These are phyloP conservation scores for Plectosphaerella cucumerina DNA, from an alignment of 2,329 filamentous ascomycete species.

Conservation along the genomic window DNA sequence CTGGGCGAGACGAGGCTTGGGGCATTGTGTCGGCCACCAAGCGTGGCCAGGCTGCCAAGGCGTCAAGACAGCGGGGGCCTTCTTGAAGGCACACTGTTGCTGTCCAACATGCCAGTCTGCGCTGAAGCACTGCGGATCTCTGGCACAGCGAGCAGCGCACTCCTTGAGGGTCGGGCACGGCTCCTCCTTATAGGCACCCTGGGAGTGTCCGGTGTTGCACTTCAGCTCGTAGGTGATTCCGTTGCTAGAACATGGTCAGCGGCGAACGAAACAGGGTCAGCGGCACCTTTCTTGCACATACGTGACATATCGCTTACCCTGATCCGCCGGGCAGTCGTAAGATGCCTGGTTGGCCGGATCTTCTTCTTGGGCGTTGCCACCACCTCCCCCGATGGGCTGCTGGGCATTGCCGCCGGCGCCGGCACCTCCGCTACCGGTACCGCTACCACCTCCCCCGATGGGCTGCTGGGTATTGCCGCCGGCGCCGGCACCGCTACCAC, in stretches of 20 bases:
- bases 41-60: not conserved
- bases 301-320: not conserved
- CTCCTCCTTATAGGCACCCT: not conserved
- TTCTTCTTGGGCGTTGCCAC: not conserved
- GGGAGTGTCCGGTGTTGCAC: constrained; percentile 3
- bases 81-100: constrained; percentile 3
- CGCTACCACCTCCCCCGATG: not conserved
- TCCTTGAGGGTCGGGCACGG: constrained; percentile 3
- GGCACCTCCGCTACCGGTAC: not conserved
- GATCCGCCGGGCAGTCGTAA: not conserved
- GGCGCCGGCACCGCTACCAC: too few species aligned
- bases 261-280: too few species aligned
- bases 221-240: constrained; percentile 7
- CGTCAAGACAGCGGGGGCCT: not conserved
- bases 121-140: constrained; percentile 3
- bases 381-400: not conserved
- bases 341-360: not conserved
- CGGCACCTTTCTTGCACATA: not conserved
- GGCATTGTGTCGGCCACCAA: constrained; percentile 2
- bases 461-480: not conserved
- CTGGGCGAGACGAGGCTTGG: not conserved
- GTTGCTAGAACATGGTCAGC: not conserved
- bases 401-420: not conserved
- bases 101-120: not conserved
- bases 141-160: constrained; percentile 6